Conservation (phyloP, 2,329 filamentous ascomycete species). For the Teratosphaeria gauchensis region DNA sequence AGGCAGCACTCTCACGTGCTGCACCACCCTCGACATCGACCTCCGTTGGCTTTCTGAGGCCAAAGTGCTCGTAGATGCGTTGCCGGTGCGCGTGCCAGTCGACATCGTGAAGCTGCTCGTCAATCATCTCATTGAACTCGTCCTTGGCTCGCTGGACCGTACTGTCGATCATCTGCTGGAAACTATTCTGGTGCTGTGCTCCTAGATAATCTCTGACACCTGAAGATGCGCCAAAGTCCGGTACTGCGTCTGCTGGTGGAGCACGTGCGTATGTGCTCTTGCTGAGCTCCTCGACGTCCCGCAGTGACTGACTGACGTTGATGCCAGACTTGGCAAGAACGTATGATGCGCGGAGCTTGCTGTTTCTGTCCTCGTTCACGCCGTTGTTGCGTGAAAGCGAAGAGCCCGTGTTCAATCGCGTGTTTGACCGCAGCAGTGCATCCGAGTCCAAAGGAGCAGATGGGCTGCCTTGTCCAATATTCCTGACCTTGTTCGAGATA, state of each 20-base stretch:
- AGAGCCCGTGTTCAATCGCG: neutral
- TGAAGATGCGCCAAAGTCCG: conserved; percentile 3
- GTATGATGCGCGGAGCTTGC: conserved; percentile 59
- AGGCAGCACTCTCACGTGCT: conserved; percentile 32
- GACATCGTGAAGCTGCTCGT: conserved; percentile 78
- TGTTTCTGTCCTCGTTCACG: conserved; percentile 27
- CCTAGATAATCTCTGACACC: conserved; percentile 24
- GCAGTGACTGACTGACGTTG: conserved; percentile 73
- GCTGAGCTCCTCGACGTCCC: conserved; percentile 52
- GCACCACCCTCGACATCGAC: conserved; percentile 25
- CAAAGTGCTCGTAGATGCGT: conserved; percentile 93
- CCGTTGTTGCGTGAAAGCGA: conserved; percentile 8
- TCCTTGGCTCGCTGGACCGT: conserved; percentile 67
- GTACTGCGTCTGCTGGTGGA: conserved; percentile 3
- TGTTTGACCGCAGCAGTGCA: neutral
- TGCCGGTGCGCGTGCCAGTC: conserved; percentile 93
- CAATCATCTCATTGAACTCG: conserved; percentile 88
- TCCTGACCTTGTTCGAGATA: conserved; percentile 66
- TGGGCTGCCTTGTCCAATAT: conserved; percentile 64
- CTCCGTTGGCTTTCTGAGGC: conserved; percentile 47
- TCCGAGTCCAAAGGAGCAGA: conserved; percentile 34
- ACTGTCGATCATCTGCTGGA: conserved; percentile 43
- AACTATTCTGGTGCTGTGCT: conserved; percentile 44
- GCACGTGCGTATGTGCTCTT: conserved; percentile 8
- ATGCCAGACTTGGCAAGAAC: conserved; percentile 88